A percentile compares a stretch with the other conserved stretches of the same genome.
phyloP scores from a whole-genome alignment of 352 stramenopile genomes.

The Saprolegnia diclina region DNA sequence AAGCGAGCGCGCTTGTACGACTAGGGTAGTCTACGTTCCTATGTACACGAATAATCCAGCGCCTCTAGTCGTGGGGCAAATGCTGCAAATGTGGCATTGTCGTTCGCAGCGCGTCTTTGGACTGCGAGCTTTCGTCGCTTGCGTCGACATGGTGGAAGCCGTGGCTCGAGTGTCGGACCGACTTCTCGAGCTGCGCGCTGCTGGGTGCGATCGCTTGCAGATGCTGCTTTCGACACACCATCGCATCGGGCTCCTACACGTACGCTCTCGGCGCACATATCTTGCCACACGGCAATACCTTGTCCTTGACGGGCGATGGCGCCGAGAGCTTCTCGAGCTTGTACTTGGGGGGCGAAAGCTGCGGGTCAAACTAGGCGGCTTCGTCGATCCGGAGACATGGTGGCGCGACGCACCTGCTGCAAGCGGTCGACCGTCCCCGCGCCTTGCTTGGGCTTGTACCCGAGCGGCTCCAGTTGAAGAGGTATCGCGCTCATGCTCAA shows the following conservation, averaged over 20 bases:
- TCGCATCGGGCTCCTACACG: not conserved
- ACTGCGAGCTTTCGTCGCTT: not conserved
- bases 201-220: not conserved
- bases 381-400: not conserved
- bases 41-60: not conserved
- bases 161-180: not conserved
- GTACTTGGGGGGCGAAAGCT: constrained; percentile 15
- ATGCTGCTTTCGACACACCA: not conserved
- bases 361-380: constrained; percentile 10
- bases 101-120: not conserved
- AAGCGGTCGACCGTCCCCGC: constrained; percentile 45
- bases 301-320: not conserved
- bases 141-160: not conserved
- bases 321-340: constrained; percentile 21
- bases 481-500: constrained; percentile 29
- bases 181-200: not conserved
- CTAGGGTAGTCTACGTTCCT: not conserved
- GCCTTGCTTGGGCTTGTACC: constrained; percentile 55
- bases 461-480: constrained; percentile 51
- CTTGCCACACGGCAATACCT: no score
- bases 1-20: not conserved
- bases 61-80: not conserved
- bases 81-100: not conserved
- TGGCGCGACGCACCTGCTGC: not conserved
- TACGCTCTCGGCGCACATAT: no score